Base-by-base conservation (phyloP, 163 green algal species). In the Smithsoniella earleae region DNA sequence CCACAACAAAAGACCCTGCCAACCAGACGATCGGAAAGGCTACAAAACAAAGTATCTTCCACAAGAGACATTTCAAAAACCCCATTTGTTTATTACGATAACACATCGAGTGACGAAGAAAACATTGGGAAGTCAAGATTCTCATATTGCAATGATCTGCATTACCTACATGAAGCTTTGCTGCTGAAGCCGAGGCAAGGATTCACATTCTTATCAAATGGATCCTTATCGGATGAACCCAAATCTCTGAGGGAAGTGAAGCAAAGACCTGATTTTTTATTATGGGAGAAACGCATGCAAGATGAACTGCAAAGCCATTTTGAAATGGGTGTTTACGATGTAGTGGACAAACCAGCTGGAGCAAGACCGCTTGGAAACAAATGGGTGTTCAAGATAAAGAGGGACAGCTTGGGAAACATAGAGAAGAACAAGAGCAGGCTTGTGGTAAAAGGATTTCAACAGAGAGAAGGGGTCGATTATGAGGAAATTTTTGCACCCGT, bases 381-480 rank as follows among this genome's bases (percentile, higher is more conserved):
- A 66, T 85, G 78, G 77, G 79, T 87, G 0, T 81, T 76, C 65
- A 88, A 84, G 75, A 28, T 83, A 34, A 88, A 86, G 78, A 58
- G 75, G 0, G 76, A 83, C 33, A 27, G 6, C 8, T 27, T 25
- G 25, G 49, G 49, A 25, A 27, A 6, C 8, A 27, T 64, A 25
- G 13, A 25, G 25, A 64, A 13, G 1, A 36, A 54, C 49, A 64
- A 64, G 49, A 25, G 25, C 6, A 25, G 49, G 1, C 49, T 64
- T 25, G 49, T 64, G 6, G 49, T 64, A 13, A 13, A 8, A 25
- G 49, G 49, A 6, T 25, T 13, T 18, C 13, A 36, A 27, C 49
- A 64, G 49, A 6, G 49, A 1, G 13, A 1, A 27, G 49, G 49
- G 49, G 13, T 64, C 25, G 49, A 64, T 13, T 64, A 25, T 13